Evolutionary conservation across 169 alveolate species (phyloP), one percentile per base, ranked within the genome.

Genomic region (Blepharisma undulans): DNA sequence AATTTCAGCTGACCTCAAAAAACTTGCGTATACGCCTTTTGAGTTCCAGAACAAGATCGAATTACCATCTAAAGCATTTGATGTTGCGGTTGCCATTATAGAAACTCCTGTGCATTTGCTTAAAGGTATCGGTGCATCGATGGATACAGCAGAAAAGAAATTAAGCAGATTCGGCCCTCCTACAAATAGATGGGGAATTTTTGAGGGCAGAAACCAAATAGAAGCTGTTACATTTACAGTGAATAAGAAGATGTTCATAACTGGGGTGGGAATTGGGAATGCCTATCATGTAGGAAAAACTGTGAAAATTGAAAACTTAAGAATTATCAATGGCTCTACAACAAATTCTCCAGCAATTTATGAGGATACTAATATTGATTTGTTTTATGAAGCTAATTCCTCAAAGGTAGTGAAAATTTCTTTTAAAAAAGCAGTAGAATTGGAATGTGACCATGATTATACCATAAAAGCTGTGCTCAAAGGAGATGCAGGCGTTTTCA

Each of bases 161-260:
- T 59, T 86, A 22, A 19, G 48, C 16, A 86, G 91, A 32, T 86
- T 86, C 27, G 72, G 72, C 84, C 84, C 91, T 19, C 91, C 91
- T 19, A 71, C 84, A 0, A 86, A 86, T 72, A 22, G 91, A 61
- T 86, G 91, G 91, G 91, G 91, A 1, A 86, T 86, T 72, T 86
- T 86, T 36, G 91, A 86, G 30, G 91, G 91, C 25, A 27, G 91
- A 29, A 86, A 86, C 30, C 84, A 86, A 86, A 30, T 86, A 21
- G 91, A 86, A 86, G 91, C 91, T 12, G 91, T 86, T 27, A 86
- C 91, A 19, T 86, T 86, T 72, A 27, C 91, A 25, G 84, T 71
- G 1, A 86, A 72, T 72, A 27, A 61, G 18, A 61, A 72, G n/a
- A 32, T 86, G 27, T 86, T 61, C 84, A 71, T 60, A 1, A 86